A percentile compares a stretch with the other conserved stretches of the same genome.
Evolutionary conservation across 257 asterid species (phyloP).

Genomic region (Prunella vulgaris): DNA sequence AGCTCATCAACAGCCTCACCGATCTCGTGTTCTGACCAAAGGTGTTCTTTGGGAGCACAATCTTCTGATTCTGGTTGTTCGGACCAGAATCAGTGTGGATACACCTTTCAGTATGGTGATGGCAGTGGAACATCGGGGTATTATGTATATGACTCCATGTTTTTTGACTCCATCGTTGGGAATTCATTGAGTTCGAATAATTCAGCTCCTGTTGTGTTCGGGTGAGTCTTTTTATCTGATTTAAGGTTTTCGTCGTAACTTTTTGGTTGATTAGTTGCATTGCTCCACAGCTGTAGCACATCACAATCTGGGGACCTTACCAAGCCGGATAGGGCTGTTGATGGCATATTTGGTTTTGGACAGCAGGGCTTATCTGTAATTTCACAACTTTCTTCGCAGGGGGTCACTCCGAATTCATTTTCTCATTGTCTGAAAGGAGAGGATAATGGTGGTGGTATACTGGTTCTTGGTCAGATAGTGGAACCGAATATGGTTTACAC

Average conservation of each 20-base stretch:
- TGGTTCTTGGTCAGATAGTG: conserved; percentile 84
- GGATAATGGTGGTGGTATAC: conserved; percentile 77
- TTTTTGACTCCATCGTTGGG: conserved; percentile 61
- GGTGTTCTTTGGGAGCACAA: conserved; percentile 63
- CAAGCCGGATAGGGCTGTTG: conserved; percentile 91
- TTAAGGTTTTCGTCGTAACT: not conserved
- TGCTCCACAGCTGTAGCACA: conserved; percentile 79
- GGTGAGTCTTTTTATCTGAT: conserved; percentile 44
- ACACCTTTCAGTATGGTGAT: conserved; percentile 89
- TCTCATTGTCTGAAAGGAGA: conserved; percentile 94
- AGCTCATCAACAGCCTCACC: conserved; percentile 59
- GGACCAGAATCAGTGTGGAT: conserved; percentile 66
- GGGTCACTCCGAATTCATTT: conserved; percentile 70
- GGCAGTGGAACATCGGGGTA: conserved; percentile 96
- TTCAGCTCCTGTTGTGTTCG: conserved; percentile 84
- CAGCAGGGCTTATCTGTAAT: conserved; percentile 89
- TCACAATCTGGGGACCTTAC: conserved; percentile 81
- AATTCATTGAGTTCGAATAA: conserved; percentile 55
- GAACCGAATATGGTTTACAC: conserved; percentile 91
- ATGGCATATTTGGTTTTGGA: conserved; percentile 97
- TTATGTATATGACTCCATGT: conserved; percentile 73
- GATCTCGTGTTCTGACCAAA: conserved; percentile 73
- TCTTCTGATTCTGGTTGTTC: conserved; percentile 73
- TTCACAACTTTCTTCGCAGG: conserved; percentile 88
- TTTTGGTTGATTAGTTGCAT: conserved; percentile 18